These are phyloP conservation scores for Chlorella ohadii DNA, from an alignment of 139 green algal species.

Conservation along the genomic window DNA sequence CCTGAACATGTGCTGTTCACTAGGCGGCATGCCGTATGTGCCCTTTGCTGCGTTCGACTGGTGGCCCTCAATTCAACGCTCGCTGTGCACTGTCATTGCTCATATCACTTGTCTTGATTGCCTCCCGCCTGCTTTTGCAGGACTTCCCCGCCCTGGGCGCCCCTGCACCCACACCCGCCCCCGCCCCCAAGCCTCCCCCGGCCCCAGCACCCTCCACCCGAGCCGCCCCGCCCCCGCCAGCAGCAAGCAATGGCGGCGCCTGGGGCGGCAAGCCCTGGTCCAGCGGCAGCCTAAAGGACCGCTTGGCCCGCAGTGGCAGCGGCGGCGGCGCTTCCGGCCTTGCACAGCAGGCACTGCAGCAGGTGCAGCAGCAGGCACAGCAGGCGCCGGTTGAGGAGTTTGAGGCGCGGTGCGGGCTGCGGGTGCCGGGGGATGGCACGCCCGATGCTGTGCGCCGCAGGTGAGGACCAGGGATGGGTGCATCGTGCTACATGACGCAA, in stretches of 20 bases:
- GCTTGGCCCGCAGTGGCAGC: background rate
- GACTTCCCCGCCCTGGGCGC: conserved; percentile 4
- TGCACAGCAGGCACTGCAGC: background rate
- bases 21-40: too few relatives aligned
- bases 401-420: conserved; percentile 14
- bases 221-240: too few relatives aligned
- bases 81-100: too few relatives aligned
- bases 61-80: too few relatives aligned
- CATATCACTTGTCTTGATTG: too few relatives aligned
- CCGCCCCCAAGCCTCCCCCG: too few relatives aligned
- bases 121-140: background rate
- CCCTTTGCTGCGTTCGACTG: too few relatives aligned
- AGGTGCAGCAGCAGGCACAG: background rate
- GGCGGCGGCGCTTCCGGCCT: background rate
- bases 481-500: background rate
- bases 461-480: background rate
- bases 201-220: too few relatives aligned
- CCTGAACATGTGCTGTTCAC: too few relatives aligned
- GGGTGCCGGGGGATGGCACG: conserved; percentile 6
- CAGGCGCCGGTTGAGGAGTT: background rate
- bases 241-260: background rate
- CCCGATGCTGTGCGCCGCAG: conserved; percentile 18
- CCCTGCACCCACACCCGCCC: background rate
- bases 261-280: background rate
- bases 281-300: background rate